Evolutionary conservation across 352 stramenopile genomes (phyloP).

Genomic region (Lagenidium giganteum): DNA sequence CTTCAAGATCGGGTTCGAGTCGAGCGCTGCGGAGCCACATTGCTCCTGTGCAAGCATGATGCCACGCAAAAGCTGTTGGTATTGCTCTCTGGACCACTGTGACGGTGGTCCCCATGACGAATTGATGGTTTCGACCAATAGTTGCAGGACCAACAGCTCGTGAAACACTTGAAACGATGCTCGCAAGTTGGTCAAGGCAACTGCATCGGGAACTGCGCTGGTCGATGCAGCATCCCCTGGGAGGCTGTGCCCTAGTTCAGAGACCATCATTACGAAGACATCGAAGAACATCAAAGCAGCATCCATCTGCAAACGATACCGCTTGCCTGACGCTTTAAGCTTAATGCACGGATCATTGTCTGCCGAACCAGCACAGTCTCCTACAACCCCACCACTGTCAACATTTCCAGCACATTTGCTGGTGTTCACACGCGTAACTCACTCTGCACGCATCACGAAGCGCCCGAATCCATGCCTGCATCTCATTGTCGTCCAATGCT

Average conservation of each 20-base stretch:
- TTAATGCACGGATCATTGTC: not conserved
- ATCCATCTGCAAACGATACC: too few species aligned
- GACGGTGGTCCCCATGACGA: constrained; percentile 36
- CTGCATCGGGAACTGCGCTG: constrained; percentile 10
- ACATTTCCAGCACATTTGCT: too few species aligned
- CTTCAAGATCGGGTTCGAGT: constrained; percentile 29
- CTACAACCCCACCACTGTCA: too few species aligned
- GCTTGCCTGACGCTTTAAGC: too few species aligned
- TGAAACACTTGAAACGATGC: constrained; percentile 72
- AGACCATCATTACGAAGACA: too few species aligned
- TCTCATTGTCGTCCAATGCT: constrained; percentile 28
- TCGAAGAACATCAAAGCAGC: too few species aligned
- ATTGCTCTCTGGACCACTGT: constrained; percentile 51
- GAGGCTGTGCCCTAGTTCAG: too few species aligned
- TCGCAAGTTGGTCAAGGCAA: constrained; percentile 32
- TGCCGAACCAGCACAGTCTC: too few species aligned
- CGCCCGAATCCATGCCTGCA: constrained; percentile 57
- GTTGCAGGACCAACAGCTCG: constrained; percentile 57
- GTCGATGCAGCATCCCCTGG: constrained; percentile 23
- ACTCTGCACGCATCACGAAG: constrained; percentile 46
- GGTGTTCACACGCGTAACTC: too few species aligned
- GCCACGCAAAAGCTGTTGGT: constrained; percentile 52
- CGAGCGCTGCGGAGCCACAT: too few species aligned
- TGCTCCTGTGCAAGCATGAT: constrained; percentile 41
- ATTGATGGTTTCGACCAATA: constrained; percentile 38